Evolutionary conservation across 768 basidiomycete genomes (phyloP), one percentile per base, ranked within the genome.

Genomic region (Suillus americanus): DNA sequence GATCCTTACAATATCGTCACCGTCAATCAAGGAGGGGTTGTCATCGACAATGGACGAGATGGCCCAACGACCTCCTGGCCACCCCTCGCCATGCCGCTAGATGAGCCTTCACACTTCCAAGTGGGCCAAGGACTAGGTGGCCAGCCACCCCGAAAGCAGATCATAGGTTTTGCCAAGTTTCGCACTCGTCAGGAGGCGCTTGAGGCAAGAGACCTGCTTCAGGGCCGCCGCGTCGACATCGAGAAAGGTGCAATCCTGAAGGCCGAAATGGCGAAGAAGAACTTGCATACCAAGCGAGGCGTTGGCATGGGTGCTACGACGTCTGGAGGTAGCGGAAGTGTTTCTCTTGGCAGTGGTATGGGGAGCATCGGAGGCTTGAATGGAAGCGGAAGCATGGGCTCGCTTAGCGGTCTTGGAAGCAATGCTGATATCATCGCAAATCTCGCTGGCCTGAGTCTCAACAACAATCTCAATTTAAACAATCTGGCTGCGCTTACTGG

Each of bases 191-290:
- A 89, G 54, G 94, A 96, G 70, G 97, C 97, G 0, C 75, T 97
- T 2, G 86, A 87, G 14, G 97, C 97, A 10, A 82, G 92, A 45
- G 97, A 99, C 71, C 83, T 87, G 7, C 80, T 99, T 6, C 95
- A 96, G 74, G 95, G 97, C 6, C 83, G 90, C 61, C 85, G 94
- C 63, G 92, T 99, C 41, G 97, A 99, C 71, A 87, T 92, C 38
- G 92, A 98, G 77, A 95, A 94, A 71, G 95, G 95, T 16, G 89
- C 93, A 1, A 90, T 95, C 3, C 77, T 99, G 45, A 99, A 98
- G 77, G 97, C 97, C 25, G 97, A 99, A 79, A 98, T 99, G 96
- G 97, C 97, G 23, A 99, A 99, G 87, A 99, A 99, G 85, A 99
- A 99, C 73, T 78, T 99, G 45, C 97, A 99, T 73, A 97, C 95